Evolutionary conservation across 2,329 filamentous ascomycete genomes (phyloP).

Genomic region (Hymenotorrendiella dingleyae): DNA sequence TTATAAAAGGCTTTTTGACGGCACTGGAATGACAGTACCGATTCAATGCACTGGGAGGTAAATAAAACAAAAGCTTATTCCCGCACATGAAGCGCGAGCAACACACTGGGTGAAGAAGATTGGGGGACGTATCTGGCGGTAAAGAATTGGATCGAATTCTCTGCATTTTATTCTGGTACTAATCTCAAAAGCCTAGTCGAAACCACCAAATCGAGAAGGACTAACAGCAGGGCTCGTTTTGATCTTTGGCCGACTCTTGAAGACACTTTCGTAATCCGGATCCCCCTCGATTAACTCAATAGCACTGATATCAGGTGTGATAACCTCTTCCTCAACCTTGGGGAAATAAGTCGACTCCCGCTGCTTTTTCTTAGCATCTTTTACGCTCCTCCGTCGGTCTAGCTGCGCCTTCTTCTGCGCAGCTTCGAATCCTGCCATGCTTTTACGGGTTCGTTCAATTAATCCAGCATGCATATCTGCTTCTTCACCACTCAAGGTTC

Average conservation of each 20-base stretch:
- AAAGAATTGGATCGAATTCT: too few relatives aligned
- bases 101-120: too few relatives aligned
- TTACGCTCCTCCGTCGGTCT: slow-evolving; percentile 44
- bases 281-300: slow-evolving; percentile 49
- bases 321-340: slow-evolving; percentile 41
- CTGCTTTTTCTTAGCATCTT: slow-evolving; percentile 38
- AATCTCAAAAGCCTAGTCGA: too few relatives aligned
- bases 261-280: slow-evolving; percentile 73
- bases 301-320: slow-evolving; percentile 23
- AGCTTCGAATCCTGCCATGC: slow-evolving; percentile 57
- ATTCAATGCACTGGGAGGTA: too few relatives aligned
- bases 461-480: slow-evolving; percentile 32
- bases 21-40: too few relatives aligned
- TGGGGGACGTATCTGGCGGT: too few relatives aligned
- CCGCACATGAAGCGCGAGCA: too few relatives aligned
- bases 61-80: too few relatives aligned
- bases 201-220: slow-evolving; percentile 20
- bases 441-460: slow-evolving; percentile 50
- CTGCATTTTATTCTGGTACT: too few relatives aligned
- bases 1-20: too few relatives aligned
- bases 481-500: slow-evolving; percentile 10
- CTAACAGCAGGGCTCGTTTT: slow-evolving; percentile 58
- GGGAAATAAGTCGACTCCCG: slow-evolving; percentile 42
- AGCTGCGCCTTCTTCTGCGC: slow-evolving; percentile 55
- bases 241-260: slow-evolving; percentile 70